A percentile compares a stretch with the other conserved stretches of the same genome.
These are phyloP conservation scores for Diaporthe amygdali DNA, from an alignment of 2,329 filamentous ascomycete genomes.

Conservation along the genomic window DNA sequence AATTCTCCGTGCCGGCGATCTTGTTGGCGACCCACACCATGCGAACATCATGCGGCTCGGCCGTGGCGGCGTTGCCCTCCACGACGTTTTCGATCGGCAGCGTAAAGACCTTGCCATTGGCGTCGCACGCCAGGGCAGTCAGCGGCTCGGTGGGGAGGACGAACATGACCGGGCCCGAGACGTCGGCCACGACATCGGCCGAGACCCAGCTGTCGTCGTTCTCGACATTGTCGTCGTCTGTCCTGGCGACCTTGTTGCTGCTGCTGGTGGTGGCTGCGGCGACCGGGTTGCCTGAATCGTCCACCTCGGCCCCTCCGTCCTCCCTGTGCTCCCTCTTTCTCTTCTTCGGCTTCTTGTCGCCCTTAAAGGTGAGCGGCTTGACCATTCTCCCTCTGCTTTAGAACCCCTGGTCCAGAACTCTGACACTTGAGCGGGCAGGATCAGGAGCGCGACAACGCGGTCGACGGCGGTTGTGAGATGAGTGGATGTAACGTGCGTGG, in stretches of 20 bases:
- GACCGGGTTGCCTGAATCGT: slow-evolving; percentile 66
- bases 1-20: slow-evolving; percentile 80
- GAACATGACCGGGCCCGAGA: slow-evolving; percentile 82
- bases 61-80: slow-evolving; percentile 79
- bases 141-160: slow-evolving; percentile 78
- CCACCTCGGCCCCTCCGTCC: slow-evolving; percentile 15
- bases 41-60: slow-evolving; percentile 93
- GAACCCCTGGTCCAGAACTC: not conserved
- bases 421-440: slow-evolving; percentile 4
- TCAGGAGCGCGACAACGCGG: slow-evolving; percentile 1
- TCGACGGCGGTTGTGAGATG: slow-evolving; percentile 18
- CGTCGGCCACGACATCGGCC: slow-evolving; percentile 75
- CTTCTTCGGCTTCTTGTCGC: slow-evolving; percentile 83
- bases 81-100: slow-evolving; percentile 85
- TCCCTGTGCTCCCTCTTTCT: slow-evolving; percentile 24
- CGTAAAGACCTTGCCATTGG: slow-evolving; percentile 84
- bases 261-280: slow-evolving; percentile 36
- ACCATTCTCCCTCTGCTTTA: slow-evolving; percentile 63
- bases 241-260: slow-evolving; percentile 36
- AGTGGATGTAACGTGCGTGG: slow-evolving; percentile 18
- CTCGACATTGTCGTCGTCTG: slow-evolving; percentile 45
- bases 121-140: slow-evolving; percentile 82
- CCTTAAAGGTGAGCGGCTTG: slow-evolving; percentile 93
- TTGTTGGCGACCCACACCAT: slow-evolving; percentile 94
- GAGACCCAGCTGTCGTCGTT: slow-evolving; percentile 92